Percentiles rank a stretch among this genome's conserved stretches.
Conservation (phyloP, 306 rosid genomes). For the Cucumis cinereus region DNA sequence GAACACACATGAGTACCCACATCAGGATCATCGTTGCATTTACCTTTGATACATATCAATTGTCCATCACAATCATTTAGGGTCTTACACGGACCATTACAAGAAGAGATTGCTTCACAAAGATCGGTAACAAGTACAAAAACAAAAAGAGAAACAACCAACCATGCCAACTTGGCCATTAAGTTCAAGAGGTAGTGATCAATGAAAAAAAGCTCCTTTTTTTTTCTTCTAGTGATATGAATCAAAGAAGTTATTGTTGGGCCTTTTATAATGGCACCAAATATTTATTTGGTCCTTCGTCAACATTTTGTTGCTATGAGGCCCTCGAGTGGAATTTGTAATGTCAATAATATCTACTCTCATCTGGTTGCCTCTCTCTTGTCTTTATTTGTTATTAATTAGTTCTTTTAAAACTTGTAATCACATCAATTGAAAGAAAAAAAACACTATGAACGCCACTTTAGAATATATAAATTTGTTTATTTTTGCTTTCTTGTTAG, state of each 20-base stretch:
- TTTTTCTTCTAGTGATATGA: neutral
- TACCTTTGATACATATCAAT: slow-evolving; percentile 32
- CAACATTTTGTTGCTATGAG: neutral
- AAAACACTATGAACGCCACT: too few species aligned
- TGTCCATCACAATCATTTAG: slow-evolving; percentile 27
- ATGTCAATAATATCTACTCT: too few species aligned
- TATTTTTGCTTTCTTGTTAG: too few species aligned
- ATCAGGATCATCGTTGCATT: slow-evolving; percentile 37
- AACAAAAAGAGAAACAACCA: neutral
- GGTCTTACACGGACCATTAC: slow-evolving; percentile 26
- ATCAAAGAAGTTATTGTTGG: neutral
- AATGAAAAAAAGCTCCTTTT: neutral
- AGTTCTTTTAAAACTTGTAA: too few species aligned
- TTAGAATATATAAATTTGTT: too few species aligned
- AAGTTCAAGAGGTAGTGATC: neutral
- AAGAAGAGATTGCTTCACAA: slow-evolving; percentile 18
- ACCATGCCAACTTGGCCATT: neutral
- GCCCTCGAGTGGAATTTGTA: too few species aligned
- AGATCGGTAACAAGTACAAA: neutral
- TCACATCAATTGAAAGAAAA: too few species aligned
- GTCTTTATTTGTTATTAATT: too few species aligned
- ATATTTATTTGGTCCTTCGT: neutral
- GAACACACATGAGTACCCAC: slow-evolving; percentile 23
- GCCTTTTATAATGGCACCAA: neutral
- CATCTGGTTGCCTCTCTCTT: too few species aligned